Evolutionary conservation across 2,329 filamentous ascomycete genomes (phyloP), one percentile per base, ranked within the genome.

Genomic region (Rugonectria rugulosa): DNA sequence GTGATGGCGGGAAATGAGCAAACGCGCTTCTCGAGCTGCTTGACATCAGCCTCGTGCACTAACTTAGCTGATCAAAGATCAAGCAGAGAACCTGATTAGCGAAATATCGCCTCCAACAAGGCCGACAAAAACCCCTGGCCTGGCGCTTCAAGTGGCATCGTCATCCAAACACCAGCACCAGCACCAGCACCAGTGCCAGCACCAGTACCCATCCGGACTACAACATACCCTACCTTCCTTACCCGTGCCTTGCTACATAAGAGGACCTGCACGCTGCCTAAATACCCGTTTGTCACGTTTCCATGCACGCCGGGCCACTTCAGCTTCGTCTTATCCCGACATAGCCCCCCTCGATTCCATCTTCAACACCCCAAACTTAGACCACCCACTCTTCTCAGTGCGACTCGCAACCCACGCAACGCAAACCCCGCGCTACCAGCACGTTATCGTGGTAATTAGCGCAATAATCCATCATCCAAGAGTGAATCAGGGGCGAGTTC

Each of bases 201-300:
- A 53, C 62, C 59, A 53, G 54, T 64, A 60, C 57, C 63, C 56
- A 66, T 61, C 60, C 52, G 49, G 57, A 56, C 57, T 57, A 54
- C 50, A 60, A 62, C 38, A 65, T 62, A 61, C 55, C 61, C 63
- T 38, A 53, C 64, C 57, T 62, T 54, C 57, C 52, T 47, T 32
- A 42, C 37, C 37, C 36, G 37, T 27, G 47, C 7, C 26, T 46
- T 14, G 43, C 43, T 42, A 44, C 52, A 42, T 37, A 31, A 52
- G 40, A 29, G 36, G 37, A 54, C 56, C 54, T 64, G 59, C 61
- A 63, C 57, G 60, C 52, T 59, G 53, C 58, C 61, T 65, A 62
- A 61, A 67, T 62, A 67, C 63, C 61, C 59, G 47, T 56, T 49
- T 43, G 64, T 60, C 65, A 67, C 61, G 56, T 51, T 56, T 67